Evolutionary conservation across 495 filamentous ascomycete species (phyloP), one percentile per base, ranked within the genome.

Genomic region (Polyplosphaeria fusca): DNA sequence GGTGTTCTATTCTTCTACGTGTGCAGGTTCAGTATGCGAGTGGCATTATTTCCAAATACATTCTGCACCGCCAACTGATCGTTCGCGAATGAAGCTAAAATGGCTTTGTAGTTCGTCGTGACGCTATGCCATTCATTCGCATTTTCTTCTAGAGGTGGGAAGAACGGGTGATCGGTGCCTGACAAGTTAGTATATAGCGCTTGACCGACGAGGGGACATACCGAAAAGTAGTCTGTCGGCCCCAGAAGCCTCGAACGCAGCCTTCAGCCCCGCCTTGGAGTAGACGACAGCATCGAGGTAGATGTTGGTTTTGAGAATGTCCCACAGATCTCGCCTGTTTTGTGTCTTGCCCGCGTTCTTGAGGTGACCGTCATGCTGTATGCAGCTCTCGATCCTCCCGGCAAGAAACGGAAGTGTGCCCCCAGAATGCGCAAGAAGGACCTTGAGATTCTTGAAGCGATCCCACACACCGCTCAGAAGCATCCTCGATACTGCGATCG

Each of bases 91-190:
- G 81, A 79, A 32, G 72, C 74, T 45, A 76, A 63, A 25, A 96
- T 86, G 0, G 89, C 89, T 32, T 78, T 71, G 52, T 82, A 85
- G 65, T 96, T 97, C 5, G 80, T 82, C 38, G 73, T 81, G 14
- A 95, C 90, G 71, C 92, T 97, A 55, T 81, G 75, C 92, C 92
- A 97, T 60, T 86, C 76, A 38, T 76, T 76, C 49, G 80, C 79
- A 20, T 75, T 68, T 66, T 77, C 76, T 23, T 75, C 75, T 13
- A 95, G 62, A 1, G 91, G 91, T 27, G 92, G 92, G 71, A 96
- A 97, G 73, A 97, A 97, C 0, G 92, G 92, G 73, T 96, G 89
- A 70, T 96, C 92, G 2, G 89, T 95, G 18, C 88, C 81, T 82
- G 26, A 2, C 9, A 12, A 26, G 35, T 54, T 26, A 54, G 35